Base-by-base conservation (phyloP, 148 eudicot species). In the Nyssa sinensis region DNA sequence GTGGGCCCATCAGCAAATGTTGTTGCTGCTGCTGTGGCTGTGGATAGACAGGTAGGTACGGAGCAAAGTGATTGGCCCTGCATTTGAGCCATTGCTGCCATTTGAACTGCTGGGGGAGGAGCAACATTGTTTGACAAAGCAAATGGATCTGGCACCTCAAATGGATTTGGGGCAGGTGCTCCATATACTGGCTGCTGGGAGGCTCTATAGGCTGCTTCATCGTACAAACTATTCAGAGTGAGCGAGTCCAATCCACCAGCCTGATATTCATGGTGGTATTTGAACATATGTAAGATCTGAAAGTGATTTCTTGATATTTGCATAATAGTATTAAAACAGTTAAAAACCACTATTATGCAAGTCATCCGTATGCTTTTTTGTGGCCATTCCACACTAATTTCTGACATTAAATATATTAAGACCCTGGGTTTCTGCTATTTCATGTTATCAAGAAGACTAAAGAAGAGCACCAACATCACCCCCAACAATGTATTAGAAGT, bases 191-290 rank as follows among this genome's bases (percentile, higher is more conserved):
- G 88, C 73, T 89, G 98, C 84, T 85, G 92, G 77, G 87, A 86
- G 44, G 94, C 91, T 83, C 99, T 85, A 69, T 89, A 93, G 32
- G 88, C 87, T 35, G 79, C 97, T 58, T 89, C 93, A 35, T 93
- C 97, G 7, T 96, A 96, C 77, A 96, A 81, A 68, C 98, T 96
- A 68, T 89, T 81, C 30, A 96, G 78, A 33, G 89, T 93, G 59
- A 91, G 96, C 0, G 94, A 86, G 78, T 96, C 99, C 83, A 96
- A 77, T 83, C 99, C 99, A 30, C 99, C 99, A 64, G 88, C 99
- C 98, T 96, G 86, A 10, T 32, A 77, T 53, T 37, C 62, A 75
- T 30, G 25, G 30, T 4, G 30, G 5, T 44, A 19, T 12, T 57
- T n/a, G 67, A 61, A 19, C 74, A 71, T 25, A n/a, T 25, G 16